Evolutionary conservation across 164 flowering plant genomes (phyloP).

Genomic region (Warburgia ugandensis): DNA sequence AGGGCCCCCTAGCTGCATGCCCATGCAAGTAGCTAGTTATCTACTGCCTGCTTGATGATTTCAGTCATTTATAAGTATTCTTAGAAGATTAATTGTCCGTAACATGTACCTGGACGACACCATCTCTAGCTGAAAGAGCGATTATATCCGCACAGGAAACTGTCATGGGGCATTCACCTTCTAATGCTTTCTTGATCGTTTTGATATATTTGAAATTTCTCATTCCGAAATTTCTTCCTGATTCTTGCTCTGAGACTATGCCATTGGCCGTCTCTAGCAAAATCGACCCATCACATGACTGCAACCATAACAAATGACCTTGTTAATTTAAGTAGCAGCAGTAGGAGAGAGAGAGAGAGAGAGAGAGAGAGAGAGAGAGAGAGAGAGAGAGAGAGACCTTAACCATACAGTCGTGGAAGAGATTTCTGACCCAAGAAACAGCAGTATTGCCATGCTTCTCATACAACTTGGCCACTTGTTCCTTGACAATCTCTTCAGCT

Average conservation of each 20-base stretch:
- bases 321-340: no score
- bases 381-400: conserved; percentile 31
- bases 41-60: no score
- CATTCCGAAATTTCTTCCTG: conserved; percentile 73
- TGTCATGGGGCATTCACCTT: conserved; percentile 57
- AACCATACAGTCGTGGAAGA: conserved; percentile 88
- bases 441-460: conserved; percentile 68
- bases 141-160: conserved; percentile 93
- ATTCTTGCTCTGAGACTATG: conserved; percentile 45
- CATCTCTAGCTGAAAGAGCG: conserved; percentile 86
- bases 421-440: conserved; percentile 74
- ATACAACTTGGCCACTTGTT: conserved; percentile 52
- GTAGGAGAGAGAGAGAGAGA: neutral
- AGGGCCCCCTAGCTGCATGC: conserved; percentile 79
- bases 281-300: conserved; percentile 90
- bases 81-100: no score
- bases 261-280: conserved; percentile 36
- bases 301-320: neutral
- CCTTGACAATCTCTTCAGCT: conserved; percentile 74
- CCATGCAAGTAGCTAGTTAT: neutral
- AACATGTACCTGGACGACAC: conserved; percentile 41
- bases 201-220: conserved; percentile 68
- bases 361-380: conserved; percentile 4
- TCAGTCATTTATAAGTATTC: no score
- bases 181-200: conserved; percentile 65